phyloP scores from a whole-genome alignment of 805 yeast genomes.

The Kazachstania viticola region DNA sequence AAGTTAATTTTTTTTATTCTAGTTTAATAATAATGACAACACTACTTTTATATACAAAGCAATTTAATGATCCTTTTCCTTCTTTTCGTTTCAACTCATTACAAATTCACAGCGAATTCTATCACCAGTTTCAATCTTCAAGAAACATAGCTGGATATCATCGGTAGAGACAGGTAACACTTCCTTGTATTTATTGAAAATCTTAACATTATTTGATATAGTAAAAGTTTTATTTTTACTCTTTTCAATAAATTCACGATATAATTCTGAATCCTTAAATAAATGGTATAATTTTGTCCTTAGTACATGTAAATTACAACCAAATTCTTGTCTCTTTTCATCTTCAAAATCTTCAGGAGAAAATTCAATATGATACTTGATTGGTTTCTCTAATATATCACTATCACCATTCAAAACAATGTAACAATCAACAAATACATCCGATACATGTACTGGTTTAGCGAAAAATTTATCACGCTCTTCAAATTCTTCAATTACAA shows the following conservation, averaged over 20 bases:
- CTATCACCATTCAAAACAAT: constrained; percentile 18
- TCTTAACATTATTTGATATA: constrained; percentile 25
- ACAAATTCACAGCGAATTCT: constrained; percentile 29
- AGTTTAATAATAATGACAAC: too few species aligned
- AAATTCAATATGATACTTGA: constrained; percentile 63
- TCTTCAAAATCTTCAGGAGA: constrained; percentile 67
- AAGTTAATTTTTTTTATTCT: too few species aligned
- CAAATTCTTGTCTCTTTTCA: constrained; percentile 51
- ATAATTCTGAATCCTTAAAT: constrained; percentile 35
- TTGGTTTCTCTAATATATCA: constrained; percentile 24
- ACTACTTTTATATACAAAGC: background rate
- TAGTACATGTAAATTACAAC: constrained; percentile 55
- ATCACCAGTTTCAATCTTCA: constrained; percentile 45
- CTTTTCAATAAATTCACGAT: constrained; percentile 12
- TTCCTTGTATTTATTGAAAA: constrained; percentile 27
- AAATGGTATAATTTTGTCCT: constrained; percentile 45
- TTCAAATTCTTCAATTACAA: constrained; percentile 26
- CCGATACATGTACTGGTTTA: constrained; percentile 71
- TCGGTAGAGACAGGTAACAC: constrained; percentile 27
- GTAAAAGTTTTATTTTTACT: constrained; percentile 13
- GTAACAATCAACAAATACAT: constrained; percentile 46
- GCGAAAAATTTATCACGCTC: constrained; percentile 57
- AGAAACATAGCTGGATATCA: constrained; percentile 36
- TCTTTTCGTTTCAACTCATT: too few species aligned
- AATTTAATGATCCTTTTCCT: too few species aligned